Percentiles rank a stretch among this genome's conserved stretches.
Evolutionary conservation across 805 yeast genomes (phyloP).

Genomic region (Wickerhamomyces ciferrii): DNA sequence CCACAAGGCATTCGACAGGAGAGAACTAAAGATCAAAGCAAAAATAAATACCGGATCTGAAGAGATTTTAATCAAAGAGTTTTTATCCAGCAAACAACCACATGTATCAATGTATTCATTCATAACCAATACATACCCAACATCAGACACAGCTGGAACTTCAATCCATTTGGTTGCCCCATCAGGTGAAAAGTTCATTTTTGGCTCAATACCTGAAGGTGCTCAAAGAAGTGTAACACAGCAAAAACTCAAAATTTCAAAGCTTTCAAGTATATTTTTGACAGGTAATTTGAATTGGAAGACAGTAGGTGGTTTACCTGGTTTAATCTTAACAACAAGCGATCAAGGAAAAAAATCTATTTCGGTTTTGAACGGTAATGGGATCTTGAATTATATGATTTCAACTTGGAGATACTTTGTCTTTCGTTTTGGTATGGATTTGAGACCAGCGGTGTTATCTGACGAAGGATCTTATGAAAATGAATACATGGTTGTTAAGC

Average conservation of each 20-base stretch:
- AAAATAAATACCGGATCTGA: not conserved
- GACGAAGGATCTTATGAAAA: slow-evolving; percentile 21
- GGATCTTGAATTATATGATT: slow-evolving; percentile 48
- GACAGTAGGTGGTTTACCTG: slow-evolving; percentile 89
- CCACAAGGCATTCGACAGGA: not conserved
- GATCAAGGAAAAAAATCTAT: slow-evolving; percentile 66
- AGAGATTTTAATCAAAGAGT: not conserved
- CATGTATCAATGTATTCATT: not conserved
- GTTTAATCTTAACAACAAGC: slow-evolving; percentile 73
- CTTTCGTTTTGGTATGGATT: slow-evolving; percentile 65
- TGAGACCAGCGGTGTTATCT: slow-evolving; percentile 28
- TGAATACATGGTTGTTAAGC: not conserved
- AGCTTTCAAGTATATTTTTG: slow-evolving; percentile 60
- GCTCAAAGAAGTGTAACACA: slow-evolving; percentile 71
- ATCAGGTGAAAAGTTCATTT: slow-evolving; percentile 41
- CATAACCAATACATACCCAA: slow-evolving; percentile 27
- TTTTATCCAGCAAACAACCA: not conserved
- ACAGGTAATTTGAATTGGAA: slow-evolving; percentile 79
- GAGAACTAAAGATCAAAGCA: not conserved
- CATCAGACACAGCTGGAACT: slow-evolving; percentile 56
- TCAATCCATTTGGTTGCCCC: slow-evolving; percentile 38
- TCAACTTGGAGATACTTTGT: slow-evolving; percentile 86
- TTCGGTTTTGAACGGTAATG: slow-evolving; percentile 48
- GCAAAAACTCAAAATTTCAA: slow-evolving; percentile 49
- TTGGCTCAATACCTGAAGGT: slow-evolving; percentile 86